A percentile compares a stretch with the other conserved stretches of the same genome.
Conservation (phyloP, 352 stramenopile genomes). For the Phytophthora vignae region DNA sequence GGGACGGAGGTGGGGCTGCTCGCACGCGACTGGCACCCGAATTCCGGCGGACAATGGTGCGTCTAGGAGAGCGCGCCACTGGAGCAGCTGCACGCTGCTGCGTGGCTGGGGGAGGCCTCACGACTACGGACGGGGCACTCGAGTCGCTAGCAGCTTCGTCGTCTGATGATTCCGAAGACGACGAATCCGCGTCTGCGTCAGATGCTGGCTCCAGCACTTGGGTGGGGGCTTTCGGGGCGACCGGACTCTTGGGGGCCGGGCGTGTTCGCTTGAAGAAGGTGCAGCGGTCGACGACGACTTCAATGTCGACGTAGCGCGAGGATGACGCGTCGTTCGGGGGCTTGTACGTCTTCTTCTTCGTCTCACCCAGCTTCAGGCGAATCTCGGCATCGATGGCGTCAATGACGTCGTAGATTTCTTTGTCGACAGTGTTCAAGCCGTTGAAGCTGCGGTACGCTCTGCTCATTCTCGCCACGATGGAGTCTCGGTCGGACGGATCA, state of each 20-base stretch:
- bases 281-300: slow-evolving; percentile 40
- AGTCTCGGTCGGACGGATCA: slow-evolving; percentile 22
- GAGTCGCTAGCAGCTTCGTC: slow-evolving; percentile 30
- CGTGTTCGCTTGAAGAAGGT: slow-evolving; percentile 26
- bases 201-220: slow-evolving; percentile 22
- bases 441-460: slow-evolving; percentile 50
- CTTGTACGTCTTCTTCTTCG: slow-evolving; percentile 51
- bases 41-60: slow-evolving; percentile 13
- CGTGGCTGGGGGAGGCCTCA: slow-evolving; percentile 5
- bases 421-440: slow-evolving; percentile 39
- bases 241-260: slow-evolving; percentile 2
- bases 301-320: slow-evolving; percentile 51
- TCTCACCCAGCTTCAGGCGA: slow-evolving; percentile 34
- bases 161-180: slow-evolving; percentile 29
- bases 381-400: slow-evolving; percentile 44
- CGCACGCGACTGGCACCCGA: slow-evolving; percentile 1
- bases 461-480: slow-evolving; percentile 38
- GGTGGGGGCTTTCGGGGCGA: slow-evolving; percentile 3
- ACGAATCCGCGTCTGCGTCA: slow-evolving; percentile 27
- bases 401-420: slow-evolving; percentile 45
- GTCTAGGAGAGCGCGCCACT: slow-evolving; percentile 4
- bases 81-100: slow-evolving; percentile 7
- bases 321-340: slow-evolving; percentile 36
- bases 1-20: neutral
- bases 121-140: slow-evolving; percentile 6